Conservation (phyloP, 2,329 filamentous ascomycete species). For the Sporothrix humicola region DNA sequence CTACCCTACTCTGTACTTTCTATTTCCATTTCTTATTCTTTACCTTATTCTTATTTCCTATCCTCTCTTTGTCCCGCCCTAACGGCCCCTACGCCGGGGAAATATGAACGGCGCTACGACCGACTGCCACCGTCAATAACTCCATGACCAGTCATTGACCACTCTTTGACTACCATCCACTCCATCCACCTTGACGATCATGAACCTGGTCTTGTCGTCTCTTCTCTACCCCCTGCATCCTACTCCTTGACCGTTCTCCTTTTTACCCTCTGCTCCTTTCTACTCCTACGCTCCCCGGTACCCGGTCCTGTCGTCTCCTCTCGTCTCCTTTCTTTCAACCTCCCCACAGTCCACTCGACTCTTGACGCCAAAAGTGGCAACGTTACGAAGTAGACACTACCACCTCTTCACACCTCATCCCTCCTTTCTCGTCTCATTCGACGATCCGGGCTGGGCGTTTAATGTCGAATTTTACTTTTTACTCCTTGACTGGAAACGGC, state of each 20-base stretch:
- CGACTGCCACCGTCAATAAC: background rate
- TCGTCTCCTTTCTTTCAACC: background rate
- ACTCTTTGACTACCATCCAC: no score
- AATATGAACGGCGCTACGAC: background rate
- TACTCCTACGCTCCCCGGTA: background rate
- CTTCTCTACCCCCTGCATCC: background rate
- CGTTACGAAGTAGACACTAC: conserved; percentile 6
- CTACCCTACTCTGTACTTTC: background rate
- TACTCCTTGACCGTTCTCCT: background rate
- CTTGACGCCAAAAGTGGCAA: conserved; percentile 24
- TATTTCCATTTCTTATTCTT: background rate
- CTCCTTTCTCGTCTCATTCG: background rate
- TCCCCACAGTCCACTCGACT: background rate
- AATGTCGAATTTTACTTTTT: conserved; percentile 13
- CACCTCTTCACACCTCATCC: background rate
- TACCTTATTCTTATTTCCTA: no score
- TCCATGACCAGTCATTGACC: no score
- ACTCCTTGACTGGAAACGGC: background rate
- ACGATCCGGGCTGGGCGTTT: background rate
- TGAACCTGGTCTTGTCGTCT: background rate
- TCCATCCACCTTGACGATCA: background rate
- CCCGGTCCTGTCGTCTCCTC: no score
- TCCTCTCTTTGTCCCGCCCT: background rate
- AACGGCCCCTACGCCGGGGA: conserved; percentile 1
- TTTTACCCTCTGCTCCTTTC: background rate